A percentile compares a stretch with the other conserved stretches of the same genome.
These are phyloP conservation scores for Pichia gijzeniarum DNA, from an alignment of 805 yeast genomes.

Conservation along the genomic window DNA sequence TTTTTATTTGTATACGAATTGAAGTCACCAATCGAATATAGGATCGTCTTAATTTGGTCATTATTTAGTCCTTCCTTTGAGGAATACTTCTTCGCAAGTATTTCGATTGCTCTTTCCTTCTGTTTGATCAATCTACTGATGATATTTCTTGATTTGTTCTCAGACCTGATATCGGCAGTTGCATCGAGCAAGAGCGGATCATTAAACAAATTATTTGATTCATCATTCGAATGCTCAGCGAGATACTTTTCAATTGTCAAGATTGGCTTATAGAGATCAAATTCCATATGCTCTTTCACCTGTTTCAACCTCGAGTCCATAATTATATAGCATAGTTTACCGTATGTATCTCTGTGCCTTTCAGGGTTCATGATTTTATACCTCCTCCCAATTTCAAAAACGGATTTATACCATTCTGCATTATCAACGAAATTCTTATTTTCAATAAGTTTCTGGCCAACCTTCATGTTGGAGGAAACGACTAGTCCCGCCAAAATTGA, in stretches of 20 bases:
- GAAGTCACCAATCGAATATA: conserved; percentile 76
- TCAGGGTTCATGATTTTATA: conserved; percentile 84
- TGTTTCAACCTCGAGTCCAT: conserved; percentile 79
- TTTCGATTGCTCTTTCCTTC: conserved; percentile 67
- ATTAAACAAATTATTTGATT: conserved; percentile 39
- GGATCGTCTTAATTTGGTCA: conserved; percentile 63
- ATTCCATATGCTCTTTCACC: conserved; percentile 63
- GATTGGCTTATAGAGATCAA: conserved; percentile 68
- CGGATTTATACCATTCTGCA: conserved; percentile 62
- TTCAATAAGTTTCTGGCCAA: conserved; percentile 57
- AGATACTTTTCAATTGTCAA: conserved; percentile 43
- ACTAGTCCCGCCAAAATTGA: conserved; percentile 73
- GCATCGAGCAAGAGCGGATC: conserved; percentile 59
- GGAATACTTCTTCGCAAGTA: conserved; percentile 44
- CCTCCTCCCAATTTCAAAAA: conserved; percentile 74
- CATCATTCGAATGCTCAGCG: conserved; percentile 25
- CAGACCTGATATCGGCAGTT: conserved; percentile 59
- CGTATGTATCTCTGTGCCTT: conserved; percentile 70
- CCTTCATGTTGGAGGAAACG: conserved; percentile 68
- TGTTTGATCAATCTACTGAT: conserved; percentile 54
- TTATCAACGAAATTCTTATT: conserved; percentile 63
- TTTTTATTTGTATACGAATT: conserved; percentile 66
- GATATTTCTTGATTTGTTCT: conserved; percentile 45
- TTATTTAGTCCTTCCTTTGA: conserved; percentile 35
- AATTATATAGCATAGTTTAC: conserved; percentile 75